Base-by-base conservation (phyloP, 2,329 filamentous ascomycete species). In the Didymella keratinophila region DNA sequence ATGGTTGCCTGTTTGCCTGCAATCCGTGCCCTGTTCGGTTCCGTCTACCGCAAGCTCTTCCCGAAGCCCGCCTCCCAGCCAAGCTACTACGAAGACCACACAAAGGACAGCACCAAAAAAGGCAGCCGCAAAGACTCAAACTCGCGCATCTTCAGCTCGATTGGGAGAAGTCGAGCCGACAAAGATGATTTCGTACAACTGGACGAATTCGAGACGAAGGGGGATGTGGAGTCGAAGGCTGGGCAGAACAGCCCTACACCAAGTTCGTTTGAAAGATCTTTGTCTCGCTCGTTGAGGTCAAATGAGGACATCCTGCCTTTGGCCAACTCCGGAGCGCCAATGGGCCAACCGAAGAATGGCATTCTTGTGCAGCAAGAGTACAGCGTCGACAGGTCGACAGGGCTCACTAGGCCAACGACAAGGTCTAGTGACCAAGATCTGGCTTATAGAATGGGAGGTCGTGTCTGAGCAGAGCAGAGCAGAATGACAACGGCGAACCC, bases 1-100 rank as follows among this genome's bases (percentile, higher is more conserved):
- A 61, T 73, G 45, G 43, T 68, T 52, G 70, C 68, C 7, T 73
- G 71, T 43, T 47, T 72, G 16, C 71, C 70, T 28, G 60, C 65
- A 7, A 34, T 71, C 2, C 68, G 68, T 36, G 52, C 62, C 4
- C 63, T 70, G 8, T 65, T 66, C 39, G 43, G 61, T 28, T 55
- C 48, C 32, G 45, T 62, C 16, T 12, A 27, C 2, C 21, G 21
- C 3, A 43, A 43, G 14, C 27, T 50, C 23, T 50, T 50, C 36
- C 47, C 47, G 7, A 51, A 56, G 41, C 42, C 51, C 3, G 42
- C 42, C 12, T 39, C 30, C 32, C 30, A 46, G 12, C 28, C 30
- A 23, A 53, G 51, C 16, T 53, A 53, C 32, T 53, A 53, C n/a
- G 42, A 53, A 10, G 51, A 53, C 42, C 16, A 25, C 16, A 39